These are phyloP conservation scores for Venturia effusa DNA, from an alignment of 2,329 filamentous ascomycete genomes.

Conservation along the genomic window DNA sequence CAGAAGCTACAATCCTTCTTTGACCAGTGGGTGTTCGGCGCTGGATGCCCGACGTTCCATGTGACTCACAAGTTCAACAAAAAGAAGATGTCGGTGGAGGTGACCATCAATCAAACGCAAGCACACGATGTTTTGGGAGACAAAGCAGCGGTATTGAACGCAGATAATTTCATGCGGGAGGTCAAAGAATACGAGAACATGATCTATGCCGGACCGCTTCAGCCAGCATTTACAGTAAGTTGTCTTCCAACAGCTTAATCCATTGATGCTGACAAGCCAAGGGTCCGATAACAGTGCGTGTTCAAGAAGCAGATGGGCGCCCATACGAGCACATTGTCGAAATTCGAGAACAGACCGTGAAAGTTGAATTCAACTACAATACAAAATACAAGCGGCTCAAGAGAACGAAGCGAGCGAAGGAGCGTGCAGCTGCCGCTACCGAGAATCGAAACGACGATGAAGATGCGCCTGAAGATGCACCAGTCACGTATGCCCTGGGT, in stretches of 20 bases:
- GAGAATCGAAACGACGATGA: conserved; percentile 51
- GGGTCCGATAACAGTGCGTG: conserved; percentile 88
- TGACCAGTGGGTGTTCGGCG: conserved; percentile 80
- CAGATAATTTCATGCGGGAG: conserved; percentile 70
- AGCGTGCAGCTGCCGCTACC: conserved; percentile 54
- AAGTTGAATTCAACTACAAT: conserved; percentile 94
- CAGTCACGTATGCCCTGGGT: conserved; percentile 81
- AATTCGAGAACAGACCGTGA: conserved; percentile 75
- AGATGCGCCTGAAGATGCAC: conserved; percentile 61
- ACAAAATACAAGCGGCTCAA: conserved; percentile 98
- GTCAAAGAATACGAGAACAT: conserved; percentile 67
- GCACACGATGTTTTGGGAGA: conserved; percentile 22
- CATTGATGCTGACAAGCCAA: background rate
- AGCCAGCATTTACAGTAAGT: conserved; percentile 60
- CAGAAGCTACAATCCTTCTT: conserved; percentile 84
- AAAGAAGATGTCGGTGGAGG: conserved; percentile 89
- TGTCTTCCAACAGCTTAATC: background rate
- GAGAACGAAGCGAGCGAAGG: conserved; percentile 70
- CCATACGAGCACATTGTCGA: conserved; percentile 97
- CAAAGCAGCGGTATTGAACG: conserved; percentile 41
- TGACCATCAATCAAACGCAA: conserved; percentile 74
- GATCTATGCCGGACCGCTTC: conserved; percentile 58
- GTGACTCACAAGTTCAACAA: conserved; percentile 92
- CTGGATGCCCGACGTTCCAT: conserved; percentile 79
- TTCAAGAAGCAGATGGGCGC: conserved; percentile 95